Conservation (phyloP, 1,139 yeast genomes). For the Hansenula lynferdii region DNA sequence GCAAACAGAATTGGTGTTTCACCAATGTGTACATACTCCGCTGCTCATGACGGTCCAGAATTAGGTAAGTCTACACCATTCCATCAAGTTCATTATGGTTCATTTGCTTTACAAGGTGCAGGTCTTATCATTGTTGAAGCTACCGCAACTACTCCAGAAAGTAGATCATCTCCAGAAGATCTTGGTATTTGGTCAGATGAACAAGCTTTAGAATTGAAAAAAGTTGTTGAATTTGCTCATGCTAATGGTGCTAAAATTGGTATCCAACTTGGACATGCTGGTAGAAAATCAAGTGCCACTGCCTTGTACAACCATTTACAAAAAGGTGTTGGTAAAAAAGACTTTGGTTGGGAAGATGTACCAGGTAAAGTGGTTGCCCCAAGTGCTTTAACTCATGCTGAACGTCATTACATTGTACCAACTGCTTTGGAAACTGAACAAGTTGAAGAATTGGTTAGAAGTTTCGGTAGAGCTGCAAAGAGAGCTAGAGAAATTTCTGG, state of each 20-base stretch:
- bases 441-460: conserved; percentile 30
- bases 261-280: conserved; percentile 52
- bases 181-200: conserved; percentile 47
- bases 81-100: conserved; percentile 43
- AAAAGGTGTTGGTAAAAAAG: conserved; percentile 28
- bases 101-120: conserved; percentile 41
- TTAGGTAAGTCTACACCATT: conserved; percentile 38
- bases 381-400: conserved; percentile 35
- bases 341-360: conserved; percentile 34
- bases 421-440: conserved; percentile 32
- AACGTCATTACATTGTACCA: conserved; percentile 29
- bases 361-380: conserved; percentile 42
- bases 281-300: conserved; percentile 39
- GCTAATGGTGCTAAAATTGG: conserved; percentile 45
- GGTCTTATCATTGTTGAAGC: conserved; percentile 52
- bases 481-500: conserved; percentile 40
- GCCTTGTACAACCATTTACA: conserved; percentile 27
- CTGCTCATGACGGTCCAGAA: conserved; percentile 22
- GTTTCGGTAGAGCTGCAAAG: conserved; percentile 40
- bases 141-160: conserved; percentile 38
- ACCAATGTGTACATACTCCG: conserved; percentile 57
- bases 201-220: conserved; percentile 45
- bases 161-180: conserved; percentile 41
- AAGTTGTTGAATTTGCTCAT: conserved; percentile 52
- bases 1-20: conserved; percentile 52